phyloP scores from a whole-genome alignment of 805 yeast species.

The Lachancea waltii region DNA sequence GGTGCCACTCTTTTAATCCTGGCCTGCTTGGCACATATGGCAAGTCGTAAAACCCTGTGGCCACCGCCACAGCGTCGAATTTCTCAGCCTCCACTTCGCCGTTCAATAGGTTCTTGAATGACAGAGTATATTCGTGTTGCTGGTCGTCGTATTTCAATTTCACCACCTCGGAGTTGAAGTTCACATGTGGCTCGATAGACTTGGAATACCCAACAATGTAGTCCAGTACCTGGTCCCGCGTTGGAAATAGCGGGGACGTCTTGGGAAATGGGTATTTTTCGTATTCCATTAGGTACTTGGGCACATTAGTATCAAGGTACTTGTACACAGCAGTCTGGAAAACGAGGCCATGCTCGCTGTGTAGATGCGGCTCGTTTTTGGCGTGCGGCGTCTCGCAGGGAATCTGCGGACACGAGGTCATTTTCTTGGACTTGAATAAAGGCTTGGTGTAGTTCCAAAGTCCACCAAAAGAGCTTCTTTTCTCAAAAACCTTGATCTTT shows the following conservation, averaged over 20 bases:
- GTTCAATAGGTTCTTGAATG: slow-evolving; percentile 29
- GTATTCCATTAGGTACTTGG: slow-evolving; percentile 57
- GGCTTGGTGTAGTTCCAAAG: slow-evolving; percentile 57
- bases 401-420: slow-evolving; percentile 17
- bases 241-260: slow-evolving; percentile 48
- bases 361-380: slow-evolving; percentile 7
- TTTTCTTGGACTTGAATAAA: slow-evolving; percentile 6
- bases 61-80: slow-evolving; percentile 54
- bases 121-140: slow-evolving; percentile 39
- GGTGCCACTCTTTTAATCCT: slow-evolving; percentile 47
- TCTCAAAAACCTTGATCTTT: slow-evolving; percentile 51
- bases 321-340: slow-evolving; percentile 55
- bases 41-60: slow-evolving; percentile 57
- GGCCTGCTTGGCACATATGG: slow-evolving; percentile 53
- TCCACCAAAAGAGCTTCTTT: slow-evolving; percentile 55
- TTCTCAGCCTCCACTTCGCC: slow-evolving; percentile 25
- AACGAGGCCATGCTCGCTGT: slow-evolving; percentile 25
- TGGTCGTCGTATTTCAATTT: slow-evolving; percentile 28
- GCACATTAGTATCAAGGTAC: slow-evolving; percentile 59
- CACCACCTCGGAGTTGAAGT: slow-evolving; percentile 44
- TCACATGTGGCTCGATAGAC: slow-evolving; percentile 37
- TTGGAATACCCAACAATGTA: slow-evolving; percentile 51
- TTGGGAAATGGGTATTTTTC: slow-evolving; percentile 42
- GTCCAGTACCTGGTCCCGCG: slow-evolving; percentile 47
- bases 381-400: slow-evolving; percentile 29